Base-by-base conservation (phyloP, 768 basidiomycete species). In the Cyclocybe aegerita region DNA sequence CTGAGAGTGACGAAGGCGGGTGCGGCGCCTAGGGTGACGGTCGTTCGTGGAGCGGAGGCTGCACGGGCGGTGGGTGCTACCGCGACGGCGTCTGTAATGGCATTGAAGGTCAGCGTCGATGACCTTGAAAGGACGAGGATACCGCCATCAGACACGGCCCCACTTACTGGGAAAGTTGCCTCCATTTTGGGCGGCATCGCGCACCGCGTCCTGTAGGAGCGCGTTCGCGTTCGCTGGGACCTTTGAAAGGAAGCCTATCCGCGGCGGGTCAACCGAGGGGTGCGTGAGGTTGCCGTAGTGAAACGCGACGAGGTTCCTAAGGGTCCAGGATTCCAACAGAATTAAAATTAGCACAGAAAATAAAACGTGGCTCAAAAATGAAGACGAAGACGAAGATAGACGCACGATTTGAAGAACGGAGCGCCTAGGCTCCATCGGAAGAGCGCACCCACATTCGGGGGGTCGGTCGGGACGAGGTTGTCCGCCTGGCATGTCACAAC, bases 391-490 rank as follows among this genome's bases (percentile, higher is more conserved):
- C 23, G 23, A 23, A 23, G 4, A 10, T 17, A 39, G 6, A 75
- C 86, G 45, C 56, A 87, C 87, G 84, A 82, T 62, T 84, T 85
- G 48, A 88, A 64, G 57, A 88, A 88, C 0, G 87, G 86, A 56
- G 79, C 80, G 2, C 87, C 87, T 16, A 89, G 71, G 67, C 80
- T 88, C 86, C 86, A 89, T 42, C 83, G 78, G 59, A 81, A 88
- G 30, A 84, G 57, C 9, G 77, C 68, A 4, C 79, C 78, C 9
- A 65, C 59, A 34, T 65, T 59, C 2, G 86, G 86, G 3, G 84
- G 70, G 57, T 88, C 87, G 3, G 85, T 88, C 4, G 73, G 48
- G 0, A 79, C 81, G 29, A 88, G 44, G 42, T 81, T 83, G 57
- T 74, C 70, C 3, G 83, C 78, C 11, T 71, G 63, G 53, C 86